Percentiles rank a stretch among this genome's conserved stretches.
Conservation (phyloP, 345 rosid genomes). For the Citrus unshiu region DNA sequence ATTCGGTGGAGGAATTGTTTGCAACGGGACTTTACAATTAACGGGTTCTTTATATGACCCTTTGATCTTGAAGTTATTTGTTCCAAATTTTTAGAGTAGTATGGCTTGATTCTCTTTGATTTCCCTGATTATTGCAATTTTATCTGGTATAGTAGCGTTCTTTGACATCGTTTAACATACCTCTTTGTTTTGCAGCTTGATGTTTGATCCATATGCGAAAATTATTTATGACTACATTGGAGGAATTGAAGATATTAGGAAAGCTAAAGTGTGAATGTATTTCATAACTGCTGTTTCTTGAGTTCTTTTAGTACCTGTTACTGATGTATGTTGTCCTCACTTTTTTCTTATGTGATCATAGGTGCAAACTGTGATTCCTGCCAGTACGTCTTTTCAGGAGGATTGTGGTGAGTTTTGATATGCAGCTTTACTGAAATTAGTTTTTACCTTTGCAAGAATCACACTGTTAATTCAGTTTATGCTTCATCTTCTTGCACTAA, state of each 20-base stretch:
- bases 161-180: background rate
- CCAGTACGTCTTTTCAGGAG: slow-evolving; percentile 62
- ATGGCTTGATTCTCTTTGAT: slow-evolving; percentile 17
- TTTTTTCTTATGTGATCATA: slow-evolving; percentile 19
- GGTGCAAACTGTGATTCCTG: slow-evolving; percentile 64
- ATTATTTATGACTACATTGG: slow-evolving; percentile 81
- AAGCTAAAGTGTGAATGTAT: slow-evolving; percentile 89
- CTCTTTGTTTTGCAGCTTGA: slow-evolving; percentile 49
- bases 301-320: slow-evolving; percentile 12
- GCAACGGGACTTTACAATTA: slow-evolving; percentile 92
- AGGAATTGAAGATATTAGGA: slow-evolving; percentile 85
- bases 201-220: slow-evolving; percentile 89
- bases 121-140: background rate
- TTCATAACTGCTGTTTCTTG: slow-evolving; percentile 29
- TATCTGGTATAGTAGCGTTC: background rate
- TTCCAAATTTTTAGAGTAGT: slow-evolving; percentile 26
- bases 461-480: background rate
- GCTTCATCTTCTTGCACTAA: background rate
- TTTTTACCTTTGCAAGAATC: background rate
- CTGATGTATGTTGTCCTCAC: slow-evolving; percentile 15
- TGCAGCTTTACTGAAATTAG: background rate
- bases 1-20: slow-evolving; percentile 73
- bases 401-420: slow-evolving; percentile 54
- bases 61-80: slow-evolving; percentile 19
- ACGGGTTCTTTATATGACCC: slow-evolving; percentile 48